Evolutionary conservation across 2,329 filamentous ascomycete species (phyloP), one percentile per base, ranked within the genome.

Genomic region (Metarhizium guizhouense): DNA sequence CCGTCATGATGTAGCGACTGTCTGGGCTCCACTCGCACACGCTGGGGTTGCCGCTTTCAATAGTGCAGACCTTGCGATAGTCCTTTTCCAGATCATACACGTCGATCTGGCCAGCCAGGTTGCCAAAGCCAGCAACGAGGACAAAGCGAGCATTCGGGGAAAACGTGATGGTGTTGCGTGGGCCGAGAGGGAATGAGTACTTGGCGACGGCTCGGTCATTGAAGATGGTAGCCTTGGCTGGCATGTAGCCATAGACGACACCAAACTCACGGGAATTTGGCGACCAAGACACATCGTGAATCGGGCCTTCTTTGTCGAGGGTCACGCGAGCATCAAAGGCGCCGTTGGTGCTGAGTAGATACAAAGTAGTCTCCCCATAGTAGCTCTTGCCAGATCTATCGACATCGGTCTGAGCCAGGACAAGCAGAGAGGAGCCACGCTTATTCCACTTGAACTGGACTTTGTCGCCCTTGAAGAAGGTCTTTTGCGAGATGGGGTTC

Each of bases 351-450:
- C 90, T 96, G 60, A 99, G 82, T 63, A 99, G 82, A 75, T 97
- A 97, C 68, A 99, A 85, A 61, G 90, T 97, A 10, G 94, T 97
- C 77, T 99, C 94, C 68, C 94, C 94, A 65, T 99, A 99, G 77
- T 99, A 99, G 74, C 90, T 96, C 84, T 97, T 97, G 74, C 95
- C 95, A 57, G 91, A 91, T 76, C 94, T 95, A 75, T 99, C 94
- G 54, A 97, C 94, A 60, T 99, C 94, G 36, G 94, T 99, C 77
- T 97, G 92, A 55, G 94, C 93, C 66, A 99, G 83, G 62, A 97
- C 93, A 67, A 99, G 88, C 68, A 97, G 74, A 69, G 87, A 93
- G 42, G 92, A 96, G 54, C 94, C 94, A 59, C 90, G 79, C 62
- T 87, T 83, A 74, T 99, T 99, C 94, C 94, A 99, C 77, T 96